Evolutionary conservation across 257 asterid species (phyloP).

Genomic region (Scutellaria galericulata): DNA sequence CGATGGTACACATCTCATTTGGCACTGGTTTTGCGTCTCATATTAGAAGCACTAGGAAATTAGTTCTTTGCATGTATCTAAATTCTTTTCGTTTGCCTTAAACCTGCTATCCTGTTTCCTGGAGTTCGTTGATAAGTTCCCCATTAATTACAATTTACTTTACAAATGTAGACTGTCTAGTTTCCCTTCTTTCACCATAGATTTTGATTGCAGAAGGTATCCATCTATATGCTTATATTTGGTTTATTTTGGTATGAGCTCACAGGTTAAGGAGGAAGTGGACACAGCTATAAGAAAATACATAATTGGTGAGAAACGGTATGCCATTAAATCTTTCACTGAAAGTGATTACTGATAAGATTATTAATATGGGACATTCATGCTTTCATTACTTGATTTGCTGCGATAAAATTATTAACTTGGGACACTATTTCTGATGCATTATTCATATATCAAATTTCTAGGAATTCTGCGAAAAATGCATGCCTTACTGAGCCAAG

Average conservation of each 20-base stretch:
- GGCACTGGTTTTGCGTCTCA: slow-evolving; percentile 7
- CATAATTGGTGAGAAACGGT: slow-evolving; percentile 63
- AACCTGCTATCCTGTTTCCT: background rate
- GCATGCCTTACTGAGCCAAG: slow-evolving; percentile 57
- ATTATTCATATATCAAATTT: background rate
- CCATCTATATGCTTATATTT: too few species aligned
- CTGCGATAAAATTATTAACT: background rate
- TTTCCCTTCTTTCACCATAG: slow-evolving; percentile 10
- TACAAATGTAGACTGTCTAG: slow-evolving; percentile 12
- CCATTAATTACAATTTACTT: background rate
- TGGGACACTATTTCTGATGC: background rate
- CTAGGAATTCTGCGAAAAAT: slow-evolving; percentile 66
- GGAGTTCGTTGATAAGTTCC: slow-evolving; percentile 13
- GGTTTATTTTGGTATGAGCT: slow-evolving; percentile 37
- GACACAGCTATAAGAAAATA: slow-evolving; percentile 76
- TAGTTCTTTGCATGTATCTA: background rate
- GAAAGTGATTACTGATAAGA: background rate
- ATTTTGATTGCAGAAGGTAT: background rate
- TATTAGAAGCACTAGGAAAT: background rate
- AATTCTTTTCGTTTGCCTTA: background rate
- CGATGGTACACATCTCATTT: background rate
- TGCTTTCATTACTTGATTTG: background rate
- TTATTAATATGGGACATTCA: background rate
- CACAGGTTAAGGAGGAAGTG: slow-evolving; percentile 91
- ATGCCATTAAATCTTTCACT: slow-evolving; percentile 28